A percentile compares a stretch with the other conserved stretches of the same genome.
Conservation (phyloP, 2,329 filamentous ascomycete genomes). For the Botrytis tulipae region DNA sequence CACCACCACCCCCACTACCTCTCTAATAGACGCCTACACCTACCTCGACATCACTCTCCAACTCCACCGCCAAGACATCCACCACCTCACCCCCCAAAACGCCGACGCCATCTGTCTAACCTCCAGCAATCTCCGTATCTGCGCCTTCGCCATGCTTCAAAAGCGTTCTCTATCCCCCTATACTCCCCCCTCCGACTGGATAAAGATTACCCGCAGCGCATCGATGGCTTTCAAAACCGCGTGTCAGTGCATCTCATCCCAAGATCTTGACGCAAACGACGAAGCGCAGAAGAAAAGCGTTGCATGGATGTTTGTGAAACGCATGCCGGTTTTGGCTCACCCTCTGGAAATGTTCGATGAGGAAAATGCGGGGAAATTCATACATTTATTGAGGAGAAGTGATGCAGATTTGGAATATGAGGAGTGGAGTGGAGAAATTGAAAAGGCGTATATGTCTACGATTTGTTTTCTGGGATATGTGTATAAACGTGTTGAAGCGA, state of each 20-base stretch:
- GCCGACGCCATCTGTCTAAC: slow-evolving; percentile 28
- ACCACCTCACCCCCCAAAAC: neutral
- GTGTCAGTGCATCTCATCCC: neutral
- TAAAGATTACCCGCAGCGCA: slow-evolving; percentile 24
- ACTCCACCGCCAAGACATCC: neutral
- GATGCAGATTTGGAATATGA: slow-evolving; percentile 20
- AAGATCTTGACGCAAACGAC: neutral
- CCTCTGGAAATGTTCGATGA: neutral
- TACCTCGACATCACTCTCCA: neutral
- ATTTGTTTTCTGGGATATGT: slow-evolving; percentile 21
- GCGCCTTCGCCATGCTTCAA: slow-evolving; percentile 28
- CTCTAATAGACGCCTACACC: neutral
- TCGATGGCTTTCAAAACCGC: slow-evolving; percentile 21
- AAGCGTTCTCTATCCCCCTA: slow-evolving; percentile 26
- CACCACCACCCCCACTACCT: neutral
- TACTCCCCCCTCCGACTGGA: slow-evolving; percentile 26
- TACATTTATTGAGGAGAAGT: neutral
- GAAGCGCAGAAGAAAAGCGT: neutral
- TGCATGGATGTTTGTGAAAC: slow-evolving; percentile 9
- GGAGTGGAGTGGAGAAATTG: slow-evolving; percentile 25
- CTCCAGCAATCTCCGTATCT: slow-evolving; percentile 23
- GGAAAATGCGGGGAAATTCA: neutral
- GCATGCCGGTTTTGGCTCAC: slow-evolving; percentile 8
- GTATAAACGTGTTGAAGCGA: slow-evolving; percentile 6
- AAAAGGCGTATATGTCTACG: slow-evolving; percentile 20